These are phyloP conservation scores for Chrysoporthe cubensis DNA, from an alignment of 2,329 filamentous ascomycete species.

Conservation along the genomic window DNA sequence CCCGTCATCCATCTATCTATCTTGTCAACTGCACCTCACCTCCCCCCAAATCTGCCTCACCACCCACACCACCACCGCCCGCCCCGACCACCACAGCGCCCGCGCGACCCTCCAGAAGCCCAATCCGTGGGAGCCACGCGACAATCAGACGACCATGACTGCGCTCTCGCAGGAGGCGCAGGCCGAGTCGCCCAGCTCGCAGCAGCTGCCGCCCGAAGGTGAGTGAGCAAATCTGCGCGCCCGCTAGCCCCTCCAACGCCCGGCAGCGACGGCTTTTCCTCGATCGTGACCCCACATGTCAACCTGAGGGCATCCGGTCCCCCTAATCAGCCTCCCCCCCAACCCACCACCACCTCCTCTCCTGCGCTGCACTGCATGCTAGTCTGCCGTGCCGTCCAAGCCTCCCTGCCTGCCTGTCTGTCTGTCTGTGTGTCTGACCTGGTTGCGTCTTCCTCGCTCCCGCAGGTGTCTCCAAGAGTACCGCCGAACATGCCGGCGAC, in stretches of 20 bases:
- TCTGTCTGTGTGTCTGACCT: not conserved
- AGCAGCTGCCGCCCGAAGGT: slow-evolving; percentile 16
- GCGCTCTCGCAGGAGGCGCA: slow-evolving; percentile 28
- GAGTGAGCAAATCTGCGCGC: slow-evolving; percentile 24
- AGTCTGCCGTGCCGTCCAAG: slow-evolving; percentile 3
- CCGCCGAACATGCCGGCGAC: slow-evolving; percentile 29
- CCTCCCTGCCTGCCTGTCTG: not conserved
- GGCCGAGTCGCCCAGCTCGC: slow-evolving; percentile 18
- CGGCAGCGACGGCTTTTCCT: slow-evolving; percentile 24
- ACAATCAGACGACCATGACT: slow-evolving; percentile 18
- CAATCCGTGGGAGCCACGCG: not conserved
- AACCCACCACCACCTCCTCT: not conserved
- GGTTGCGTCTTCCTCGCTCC: slow-evolving; percentile 5
- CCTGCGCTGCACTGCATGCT: not conserved
- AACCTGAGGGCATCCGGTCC: not conserved
- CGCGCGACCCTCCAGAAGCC: slow-evolving; percentile 8
- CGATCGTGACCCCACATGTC: slow-evolving; percentile 13
- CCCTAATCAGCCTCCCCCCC: not conserved
- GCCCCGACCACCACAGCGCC: not conserved
- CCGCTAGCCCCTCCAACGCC: slow-evolving; percentile 16
- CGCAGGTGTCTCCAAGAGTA: slow-evolving; percentile 10
- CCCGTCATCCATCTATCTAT: slow-evolving; percentile 28
- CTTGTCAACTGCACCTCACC: slow-evolving; percentile 21
- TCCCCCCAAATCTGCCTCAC: slow-evolving; percentile 21
- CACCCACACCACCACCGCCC: slow-evolving; percentile 15